Evolutionary conservation across 2,329 filamentous ascomycete genomes (phyloP).

Genomic region (Harringtonia aguacate): DNA sequence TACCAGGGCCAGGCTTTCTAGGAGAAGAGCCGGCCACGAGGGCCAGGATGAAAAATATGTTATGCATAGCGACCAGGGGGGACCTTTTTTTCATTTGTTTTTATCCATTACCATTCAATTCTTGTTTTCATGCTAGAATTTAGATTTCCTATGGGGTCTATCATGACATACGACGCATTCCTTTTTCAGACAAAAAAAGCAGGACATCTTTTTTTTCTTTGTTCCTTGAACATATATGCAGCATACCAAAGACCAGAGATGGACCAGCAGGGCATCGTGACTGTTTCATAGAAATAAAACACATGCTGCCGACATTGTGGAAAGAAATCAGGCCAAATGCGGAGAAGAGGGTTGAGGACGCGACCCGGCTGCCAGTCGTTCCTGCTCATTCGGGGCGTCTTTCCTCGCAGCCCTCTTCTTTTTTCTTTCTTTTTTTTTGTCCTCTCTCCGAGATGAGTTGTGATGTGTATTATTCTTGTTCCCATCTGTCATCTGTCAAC

Average conservation of each 20-base stretch:
- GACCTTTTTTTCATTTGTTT: not conserved
- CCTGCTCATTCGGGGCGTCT: no score
- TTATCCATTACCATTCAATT: not conserved
- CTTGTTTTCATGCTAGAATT: not conserved
- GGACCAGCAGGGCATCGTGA: no score
- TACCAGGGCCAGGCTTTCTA: conserved; percentile 23
- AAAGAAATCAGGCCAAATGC: no score
- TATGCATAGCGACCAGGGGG: not conserved
- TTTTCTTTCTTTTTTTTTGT: no score
- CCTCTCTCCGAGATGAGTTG: no score
- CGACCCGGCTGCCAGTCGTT: no score
- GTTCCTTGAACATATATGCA: not conserved
- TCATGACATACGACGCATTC: not conserved
- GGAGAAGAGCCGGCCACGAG: not conserved
- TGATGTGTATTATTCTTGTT: no score
- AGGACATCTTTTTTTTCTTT: not conserved
- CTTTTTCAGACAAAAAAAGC: not conserved
- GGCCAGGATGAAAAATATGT: not conserved
- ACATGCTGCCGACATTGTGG: no score
- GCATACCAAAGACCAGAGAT: conserved; percentile 1
- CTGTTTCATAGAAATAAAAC: not conserved
- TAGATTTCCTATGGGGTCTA: not conserved
- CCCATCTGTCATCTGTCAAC: no score
- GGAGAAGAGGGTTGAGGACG: no score
- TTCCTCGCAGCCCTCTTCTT: no score